phyloP scores from a whole-genome alignment of 805 yeast species.

The Candida germanica region DNA sequence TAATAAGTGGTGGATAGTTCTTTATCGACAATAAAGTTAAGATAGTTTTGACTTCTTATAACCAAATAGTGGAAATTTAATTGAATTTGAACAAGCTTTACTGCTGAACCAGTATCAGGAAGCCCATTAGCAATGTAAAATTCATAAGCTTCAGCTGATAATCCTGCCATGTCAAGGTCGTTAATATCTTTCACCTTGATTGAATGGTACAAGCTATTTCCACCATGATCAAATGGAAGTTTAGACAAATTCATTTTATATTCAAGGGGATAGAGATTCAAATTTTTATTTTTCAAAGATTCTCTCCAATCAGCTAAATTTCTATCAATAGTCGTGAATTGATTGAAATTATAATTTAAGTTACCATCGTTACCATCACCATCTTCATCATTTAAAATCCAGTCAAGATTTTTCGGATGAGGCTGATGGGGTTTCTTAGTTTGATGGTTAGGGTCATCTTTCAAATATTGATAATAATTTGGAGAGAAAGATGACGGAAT shows the following conservation, averaged over 20 bases:
- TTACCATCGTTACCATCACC: conserved; percentile 49
- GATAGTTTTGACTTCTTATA: conserved; percentile 40
- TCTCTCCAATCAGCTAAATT: conserved; percentile 41
- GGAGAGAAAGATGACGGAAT: conserved; percentile 48
- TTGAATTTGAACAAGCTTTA: conserved; percentile 41
- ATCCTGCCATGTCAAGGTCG: conserved; percentile 13
- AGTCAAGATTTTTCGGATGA: conserved; percentile 30
- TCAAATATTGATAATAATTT: conserved; percentile 41
- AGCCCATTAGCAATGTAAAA: conserved; percentile 29
- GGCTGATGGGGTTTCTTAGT: conserved; percentile 11
- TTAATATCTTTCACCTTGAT: conserved; percentile 19
- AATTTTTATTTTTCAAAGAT: conserved; percentile 28
- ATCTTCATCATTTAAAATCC: conserved; percentile 45
- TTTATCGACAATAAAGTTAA: conserved; percentile 41
- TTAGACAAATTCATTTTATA: conserved; percentile 29
- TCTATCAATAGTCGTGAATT: conserved; percentile 40
- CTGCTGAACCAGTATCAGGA: conserved; percentile 39
- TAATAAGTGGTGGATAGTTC: conserved; percentile 36
- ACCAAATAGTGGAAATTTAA: conserved; percentile 42
- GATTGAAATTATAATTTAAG: conserved; percentile 42
- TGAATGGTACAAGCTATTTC: conserved; percentile 29
- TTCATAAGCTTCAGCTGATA: conserved; percentile 17
- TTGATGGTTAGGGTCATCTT: conserved; percentile 18
- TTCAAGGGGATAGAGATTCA: conserved; percentile 26
- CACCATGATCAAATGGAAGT: conserved; percentile 7